Evolutionary conservation across 2,329 filamentous ascomycete species (phyloP), one percentile per base, ranked within the genome.

Genomic region (Apiospora sp.): DNA sequence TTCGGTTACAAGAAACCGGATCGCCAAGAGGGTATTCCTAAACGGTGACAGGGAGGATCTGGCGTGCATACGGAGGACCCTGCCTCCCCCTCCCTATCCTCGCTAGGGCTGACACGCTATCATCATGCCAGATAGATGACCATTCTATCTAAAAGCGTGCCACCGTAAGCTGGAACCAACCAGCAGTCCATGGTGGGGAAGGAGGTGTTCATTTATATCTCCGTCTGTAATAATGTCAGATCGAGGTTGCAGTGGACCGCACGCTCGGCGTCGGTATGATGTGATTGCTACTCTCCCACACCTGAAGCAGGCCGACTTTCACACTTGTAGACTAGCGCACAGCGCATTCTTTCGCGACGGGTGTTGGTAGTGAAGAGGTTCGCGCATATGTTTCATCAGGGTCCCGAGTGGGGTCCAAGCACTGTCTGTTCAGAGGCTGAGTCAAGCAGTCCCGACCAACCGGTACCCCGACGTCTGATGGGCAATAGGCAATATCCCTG

Each of bases 1-100:
- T 12, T 34, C 54, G 54, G 54, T 27, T 19, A 3, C 34, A 41
- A 64, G 30, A 64, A 1, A 14, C 34, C 58, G 58, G 58, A 64
- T 64, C 58, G 58, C 58, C 58, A 41, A 64, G 34, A 64, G 58
- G 58, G 58, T 2, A 64, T 64, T 64, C 58, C 58, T 41, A 64
- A 64, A 64, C 58, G 30, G 58, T 41, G 58, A 64, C 34, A n/a
- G 19, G 41, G 34, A 64, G 34, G 8, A 41, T 64, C 34, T 64
- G 58, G 34, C 34, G 58, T 64, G 58, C 58, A 64, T 64, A 64
- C 19, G 27, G 27, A 16, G 7, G 58, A 64, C 58, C 58, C 58
- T 10, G 58, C 10, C 30, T 61, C 54, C 19, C 13, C 58, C 58
- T 10, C 51, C 19, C 13, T 41, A 10, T 41, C 58, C 58, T 24